phyloP scores from a whole-genome alignment of 495 filamentous ascomycete species.

The Clohesyomyces aquaticus region DNA sequence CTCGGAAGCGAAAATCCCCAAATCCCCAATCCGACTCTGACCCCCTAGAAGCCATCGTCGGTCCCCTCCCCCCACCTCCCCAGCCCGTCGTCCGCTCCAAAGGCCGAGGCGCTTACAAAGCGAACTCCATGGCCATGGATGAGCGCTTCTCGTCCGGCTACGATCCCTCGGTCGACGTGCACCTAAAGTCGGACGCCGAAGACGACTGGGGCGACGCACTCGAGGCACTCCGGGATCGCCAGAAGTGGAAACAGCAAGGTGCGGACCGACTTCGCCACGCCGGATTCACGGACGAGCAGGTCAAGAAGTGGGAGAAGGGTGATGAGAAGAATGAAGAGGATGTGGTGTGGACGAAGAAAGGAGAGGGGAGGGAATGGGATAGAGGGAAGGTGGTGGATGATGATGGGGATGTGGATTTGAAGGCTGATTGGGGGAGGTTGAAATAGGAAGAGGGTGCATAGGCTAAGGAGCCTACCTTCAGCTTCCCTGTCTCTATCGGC shows the following conservation, averaged over 20 bases:
- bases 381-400: slow-evolving; percentile 74
- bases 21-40: slow-evolving; percentile 63
- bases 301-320: slow-evolving; percentile 77
- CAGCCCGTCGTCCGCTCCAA: slow-evolving; percentile 60
- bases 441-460: too few species aligned
- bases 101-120: slow-evolving; percentile 71
- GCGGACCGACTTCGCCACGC: slow-evolving; percentile 77
- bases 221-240: slow-evolving; percentile 78
- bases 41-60: slow-evolving; percentile 77
- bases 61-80: slow-evolving; percentile 68
- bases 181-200: slow-evolving; percentile 55
- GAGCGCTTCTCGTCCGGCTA: slow-evolving; percentile 76
- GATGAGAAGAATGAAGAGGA: slow-evolving; percentile 63
- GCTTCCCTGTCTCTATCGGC: too few species aligned
- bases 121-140: slow-evolving; percentile 67
- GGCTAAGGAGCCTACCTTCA: too few species aligned
- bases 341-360: slow-evolving; percentile 77
- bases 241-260: slow-evolving; percentile 77
- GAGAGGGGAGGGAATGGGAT: slow-evolving; percentile 90
- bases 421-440: slow-evolving; percentile 46
- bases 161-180: slow-evolving; percentile 73
- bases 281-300: slow-evolving; percentile 76
- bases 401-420: slow-evolving; percentile 61
- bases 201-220: slow-evolving; percentile 85
- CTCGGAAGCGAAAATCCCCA: slow-evolving; percentile 4